These are phyloP conservation scores for Xylaria sp. DNA, from an alignment of 2,329 filamentous ascomycete species.

Conservation along the genomic window DNA sequence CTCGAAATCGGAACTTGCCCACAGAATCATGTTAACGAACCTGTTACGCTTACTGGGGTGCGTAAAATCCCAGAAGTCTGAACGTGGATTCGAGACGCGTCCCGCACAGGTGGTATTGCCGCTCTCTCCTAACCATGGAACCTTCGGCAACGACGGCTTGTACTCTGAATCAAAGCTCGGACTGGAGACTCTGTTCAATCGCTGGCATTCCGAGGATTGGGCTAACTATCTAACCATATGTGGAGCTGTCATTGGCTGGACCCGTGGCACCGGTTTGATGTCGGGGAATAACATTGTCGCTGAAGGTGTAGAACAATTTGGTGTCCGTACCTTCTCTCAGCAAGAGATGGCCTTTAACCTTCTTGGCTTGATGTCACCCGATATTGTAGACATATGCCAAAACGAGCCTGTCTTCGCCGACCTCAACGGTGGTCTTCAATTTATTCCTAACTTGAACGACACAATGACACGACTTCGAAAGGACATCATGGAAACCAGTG, in stretches of 20 bases:
- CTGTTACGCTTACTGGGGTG: conserved; percentile 88
- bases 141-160: conserved; percentile 96
- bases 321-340: conserved; percentile 97
- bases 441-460: conserved; percentile 94
- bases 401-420: conserved; percentile 95
- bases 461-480: conserved; percentile 93
- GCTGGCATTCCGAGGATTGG: conserved; percentile 98
- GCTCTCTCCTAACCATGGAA: conserved; percentile 97
- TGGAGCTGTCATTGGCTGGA: conserved; percentile 98
- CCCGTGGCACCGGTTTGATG: conserved; percentile 97
- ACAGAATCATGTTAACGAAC: conserved; percentile 99
- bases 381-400: conserved; percentile 95
- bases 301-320: conserved; percentile 94
- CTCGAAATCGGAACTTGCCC: conserved; percentile 96
- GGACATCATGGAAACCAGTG: conserved; percentile 93
- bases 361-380: conserved; percentile 92
- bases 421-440: conserved; percentile 96
- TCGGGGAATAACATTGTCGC: conserved; percentile 97
- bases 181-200: conserved; percentile 96
- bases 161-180: conserved; percentile 99
- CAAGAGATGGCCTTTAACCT: conserved; percentile 99
- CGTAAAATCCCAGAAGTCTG: conserved; percentile 90
- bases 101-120: conserved; percentile 97
- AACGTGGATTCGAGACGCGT: conserved; percentile 90
- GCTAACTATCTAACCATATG: conserved; percentile 97